Conservation (phyloP, 1,284 basidiomycete genomes). For the Coniophora puteana region DNA sequence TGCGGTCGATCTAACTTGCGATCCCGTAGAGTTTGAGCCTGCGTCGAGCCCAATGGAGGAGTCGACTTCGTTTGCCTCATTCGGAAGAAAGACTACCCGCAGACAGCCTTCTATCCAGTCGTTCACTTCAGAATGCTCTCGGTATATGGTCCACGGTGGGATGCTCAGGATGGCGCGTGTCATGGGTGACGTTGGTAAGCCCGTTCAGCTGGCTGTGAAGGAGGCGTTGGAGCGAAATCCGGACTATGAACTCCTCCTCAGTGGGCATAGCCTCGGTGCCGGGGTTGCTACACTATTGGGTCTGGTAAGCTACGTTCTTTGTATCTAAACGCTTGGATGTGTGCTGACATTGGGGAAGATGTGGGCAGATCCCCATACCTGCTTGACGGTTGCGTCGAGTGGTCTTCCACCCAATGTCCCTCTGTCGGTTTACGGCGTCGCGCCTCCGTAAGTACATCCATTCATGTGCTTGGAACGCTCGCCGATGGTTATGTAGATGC, state of each 20-base stretch:
- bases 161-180: slow-evolving; percentile 76
- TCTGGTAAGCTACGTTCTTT: slow-evolving; percentile 42
- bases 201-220: slow-evolving; percentile 72
- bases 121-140: slow-evolving; percentile 13
- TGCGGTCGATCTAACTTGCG: slow-evolving; percentile 79
- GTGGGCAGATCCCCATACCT: slow-evolving; percentile 80
- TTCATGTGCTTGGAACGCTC: slow-evolving; percentile 3
- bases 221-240: slow-evolving; percentile 66
- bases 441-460: slow-evolving; percentile 59
- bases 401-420: slow-evolving; percentile 66
- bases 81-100: slow-evolving; percentile 19
- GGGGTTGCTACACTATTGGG: slow-evolving; percentile 79
- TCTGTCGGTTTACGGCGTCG: slow-evolving; percentile 78
- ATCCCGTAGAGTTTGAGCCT: slow-evolving; percentile 63
- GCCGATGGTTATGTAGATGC: slow-evolving; percentile 38
- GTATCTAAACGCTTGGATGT: slow-evolving; percentile 2
- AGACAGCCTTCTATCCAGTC: slow-evolving; percentile 20
- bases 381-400: slow-evolving; percentile 65
- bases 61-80: slow-evolving; percentile 28
- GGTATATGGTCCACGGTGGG: slow-evolving; percentile 70
- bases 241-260: slow-evolving; percentile 70
- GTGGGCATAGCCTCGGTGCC: slow-evolving; percentile 87
- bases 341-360: slow-evolving; percentile 54
- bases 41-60: slow-evolving; percentile 32
- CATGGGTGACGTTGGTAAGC: slow-evolving; percentile 74